phyloP scores from a whole-genome alignment of 78 protist species.

The Chrysochromulina tobinii region DNA sequence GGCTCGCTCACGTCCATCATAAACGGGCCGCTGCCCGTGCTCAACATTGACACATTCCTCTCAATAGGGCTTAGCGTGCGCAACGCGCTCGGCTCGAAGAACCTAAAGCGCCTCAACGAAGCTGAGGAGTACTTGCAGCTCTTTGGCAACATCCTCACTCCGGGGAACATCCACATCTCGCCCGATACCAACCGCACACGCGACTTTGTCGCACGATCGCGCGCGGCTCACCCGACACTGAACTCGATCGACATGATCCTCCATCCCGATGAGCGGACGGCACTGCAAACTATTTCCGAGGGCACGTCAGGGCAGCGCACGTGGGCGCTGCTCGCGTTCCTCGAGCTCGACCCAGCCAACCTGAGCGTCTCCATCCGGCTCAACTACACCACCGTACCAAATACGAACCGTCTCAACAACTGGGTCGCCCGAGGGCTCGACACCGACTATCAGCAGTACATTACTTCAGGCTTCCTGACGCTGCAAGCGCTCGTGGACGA shows the following conservation, averaged over 20 bases:
- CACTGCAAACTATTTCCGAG: background rate
- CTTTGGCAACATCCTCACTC: too few relatives aligned
- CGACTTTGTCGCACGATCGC: too few relatives aligned
- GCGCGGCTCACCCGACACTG: too few relatives aligned
- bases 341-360: background rate
- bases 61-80: too few relatives aligned
- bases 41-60: too few relatives aligned
- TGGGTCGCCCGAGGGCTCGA: background rate
- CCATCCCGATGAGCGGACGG: background rate
- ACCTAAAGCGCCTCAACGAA: too few relatives aligned
- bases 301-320: background rate
- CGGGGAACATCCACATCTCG: too few relatives aligned
- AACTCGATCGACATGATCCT: background rate
- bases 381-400: slow-evolving; percentile 35
- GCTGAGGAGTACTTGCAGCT: too few relatives aligned
- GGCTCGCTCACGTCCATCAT: too few relatives aligned
- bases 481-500: background rate
- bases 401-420: background rate
- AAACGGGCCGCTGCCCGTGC: too few relatives aligned
- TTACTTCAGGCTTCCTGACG: slow-evolving; percentile 22
- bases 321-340: background rate
- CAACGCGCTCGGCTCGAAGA: too few relatives aligned
- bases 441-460: background rate
- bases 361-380: background rate
- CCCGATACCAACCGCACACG: too few relatives aligned